Conservation (phyloP, 106 monocot species). For the Apostasia ramifera region DNA sequence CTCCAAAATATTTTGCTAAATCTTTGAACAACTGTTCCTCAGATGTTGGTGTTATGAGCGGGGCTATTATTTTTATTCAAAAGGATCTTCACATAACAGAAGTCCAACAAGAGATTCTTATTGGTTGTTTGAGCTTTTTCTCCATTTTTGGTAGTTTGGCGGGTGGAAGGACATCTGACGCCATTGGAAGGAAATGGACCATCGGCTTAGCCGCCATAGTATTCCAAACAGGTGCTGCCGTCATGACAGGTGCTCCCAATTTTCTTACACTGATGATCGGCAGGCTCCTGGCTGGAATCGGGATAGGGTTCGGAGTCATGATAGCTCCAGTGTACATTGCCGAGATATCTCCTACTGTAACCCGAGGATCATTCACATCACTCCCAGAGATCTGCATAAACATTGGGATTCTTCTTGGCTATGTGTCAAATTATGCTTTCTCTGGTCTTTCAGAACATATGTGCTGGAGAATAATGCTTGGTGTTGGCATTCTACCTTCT, state of each 20-base stretch:
- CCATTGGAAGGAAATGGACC: conserved; percentile 91
- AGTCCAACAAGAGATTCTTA: conserved; percentile 84
- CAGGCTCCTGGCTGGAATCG: conserved; percentile 72
- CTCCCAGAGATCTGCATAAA: conserved; percentile 98
- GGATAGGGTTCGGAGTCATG: conserved; percentile 93
- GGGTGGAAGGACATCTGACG: conserved; percentile 75
- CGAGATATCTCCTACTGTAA: conserved; percentile 79
- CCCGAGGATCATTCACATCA: conserved; percentile 79
- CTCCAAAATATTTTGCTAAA: not conserved
- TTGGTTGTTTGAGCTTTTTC: conserved; percentile 80
- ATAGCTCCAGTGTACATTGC: conserved; percentile 95
- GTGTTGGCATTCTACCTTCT: conserved; percentile 88
- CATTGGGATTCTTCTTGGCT: conserved; percentile 86
- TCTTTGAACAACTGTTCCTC: conserved; percentile 6
- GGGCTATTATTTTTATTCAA: conserved; percentile 85
- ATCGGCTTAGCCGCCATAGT: conserved; percentile 81
- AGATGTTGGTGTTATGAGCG: conserved; percentile 99
- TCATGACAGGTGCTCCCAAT: conserved; percentile 80
- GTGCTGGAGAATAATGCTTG: conserved; percentile 94
- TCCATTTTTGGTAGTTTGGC: conserved; percentile 80
- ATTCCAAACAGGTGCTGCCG: conserved; percentile 71
- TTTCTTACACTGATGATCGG: conserved; percentile 75
- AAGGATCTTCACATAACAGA: conserved; percentile 76
- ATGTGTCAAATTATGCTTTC: conserved; percentile 86
- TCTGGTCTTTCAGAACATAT: conserved; percentile 73